phyloP scores from a whole-genome alignment of 768 basidiomycete genomes.

The Mycena belliarum region DNA sequence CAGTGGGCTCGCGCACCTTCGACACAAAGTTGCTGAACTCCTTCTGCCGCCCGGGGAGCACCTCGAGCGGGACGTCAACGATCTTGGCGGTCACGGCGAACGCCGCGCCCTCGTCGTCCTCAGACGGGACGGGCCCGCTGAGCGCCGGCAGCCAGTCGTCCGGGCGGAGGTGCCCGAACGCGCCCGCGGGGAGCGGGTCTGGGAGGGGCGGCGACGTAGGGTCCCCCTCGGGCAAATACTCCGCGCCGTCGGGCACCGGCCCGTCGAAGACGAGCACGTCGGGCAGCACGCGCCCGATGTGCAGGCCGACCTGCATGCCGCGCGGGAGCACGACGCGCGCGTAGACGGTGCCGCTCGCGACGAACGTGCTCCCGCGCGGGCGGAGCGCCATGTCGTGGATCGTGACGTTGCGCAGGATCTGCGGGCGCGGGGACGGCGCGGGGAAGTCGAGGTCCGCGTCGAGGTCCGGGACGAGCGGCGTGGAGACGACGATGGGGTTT shows the following conservation, averaged over 20 bases:
- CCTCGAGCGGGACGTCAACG: constrained; percentile 72
- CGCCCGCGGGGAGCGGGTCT: constrained; percentile 65
- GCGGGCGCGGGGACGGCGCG: constrained; percentile 60
- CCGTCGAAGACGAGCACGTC: constrained; percentile 83
- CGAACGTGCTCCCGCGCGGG: constrained; percentile 46
- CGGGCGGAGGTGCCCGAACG: constrained; percentile 76
- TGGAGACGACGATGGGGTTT: constrained; percentile 60
- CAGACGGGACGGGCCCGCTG: constrained; percentile 41
- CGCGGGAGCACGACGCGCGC: constrained; percentile 67
- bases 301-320: constrained; percentile 66
- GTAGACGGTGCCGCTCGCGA: constrained; percentile 70
- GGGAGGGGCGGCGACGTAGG: constrained; percentile 51
- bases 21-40: constrained; percentile 75
- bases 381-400: constrained; percentile 76
- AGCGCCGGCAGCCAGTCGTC: constrained; percentile 62
- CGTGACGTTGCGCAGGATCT: constrained; percentile 69
- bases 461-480: constrained; percentile 54
- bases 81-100: constrained; percentile 66
- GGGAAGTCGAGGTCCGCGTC: constrained; percentile 59
- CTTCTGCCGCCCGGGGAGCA: constrained; percentile 75
- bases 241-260: constrained; percentile 43
- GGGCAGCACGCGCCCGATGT: constrained; percentile 66
- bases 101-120: constrained; percentile 51
- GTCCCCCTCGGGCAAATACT: neutral
- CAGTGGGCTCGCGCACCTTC: constrained; percentile 73